phyloP scores from a whole-genome alignment of 257 asterid species.

The Capsicum chinense region DNA sequence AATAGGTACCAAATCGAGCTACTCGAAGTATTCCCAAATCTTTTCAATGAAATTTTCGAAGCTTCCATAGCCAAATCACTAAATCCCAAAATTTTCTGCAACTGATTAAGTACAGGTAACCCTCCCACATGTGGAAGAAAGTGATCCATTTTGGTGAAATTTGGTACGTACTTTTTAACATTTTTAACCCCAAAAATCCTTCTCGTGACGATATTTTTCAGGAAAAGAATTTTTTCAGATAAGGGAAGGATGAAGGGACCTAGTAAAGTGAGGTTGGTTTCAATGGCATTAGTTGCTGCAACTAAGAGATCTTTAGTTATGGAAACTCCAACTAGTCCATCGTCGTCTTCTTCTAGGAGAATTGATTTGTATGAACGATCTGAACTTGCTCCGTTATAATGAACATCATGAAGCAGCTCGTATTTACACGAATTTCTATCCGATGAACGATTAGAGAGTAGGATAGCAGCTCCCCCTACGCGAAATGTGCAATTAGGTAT shows the following conservation, averaged over 20 bases:
- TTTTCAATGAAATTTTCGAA: conserved; percentile 49
- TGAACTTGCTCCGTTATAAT: conserved; percentile 38
- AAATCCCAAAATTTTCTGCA: conserved; percentile 45
- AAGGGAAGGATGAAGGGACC: conserved; percentile 54
- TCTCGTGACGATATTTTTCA: conserved; percentile 29
- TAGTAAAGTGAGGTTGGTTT: conserved; percentile 47
- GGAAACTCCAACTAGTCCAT: conserved; percentile 44
- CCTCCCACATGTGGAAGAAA: conserved; percentile 57
- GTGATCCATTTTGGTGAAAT: conserved; percentile 50
- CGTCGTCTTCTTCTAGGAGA: conserved; percentile 43
- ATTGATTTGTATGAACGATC: conserved; percentile 42
- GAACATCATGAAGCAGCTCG: conserved; percentile 45
- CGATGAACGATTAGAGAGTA: conserved; percentile 39
- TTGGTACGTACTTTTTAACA: conserved; percentile 44
- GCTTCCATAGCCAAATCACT: conserved; percentile 44
- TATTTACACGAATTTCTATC: conserved; percentile 42
- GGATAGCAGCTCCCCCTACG: conserved; percentile 43
- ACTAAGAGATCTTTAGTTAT: conserved; percentile 49
- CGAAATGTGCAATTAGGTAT: conserved; percentile 55
- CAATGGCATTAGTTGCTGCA: conserved; percentile 45
- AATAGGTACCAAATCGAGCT: conserved; percentile 37
- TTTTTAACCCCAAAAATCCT: neutral
- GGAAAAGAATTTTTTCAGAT: conserved; percentile 45
- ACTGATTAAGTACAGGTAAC: conserved; percentile 50
- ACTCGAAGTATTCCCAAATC: conserved; percentile 41